These are phyloP conservation scores for Plenodomus tracheiphilus DNA, from an alignment of 2,329 filamentous ascomycete genomes.

Conservation along the genomic window DNA sequence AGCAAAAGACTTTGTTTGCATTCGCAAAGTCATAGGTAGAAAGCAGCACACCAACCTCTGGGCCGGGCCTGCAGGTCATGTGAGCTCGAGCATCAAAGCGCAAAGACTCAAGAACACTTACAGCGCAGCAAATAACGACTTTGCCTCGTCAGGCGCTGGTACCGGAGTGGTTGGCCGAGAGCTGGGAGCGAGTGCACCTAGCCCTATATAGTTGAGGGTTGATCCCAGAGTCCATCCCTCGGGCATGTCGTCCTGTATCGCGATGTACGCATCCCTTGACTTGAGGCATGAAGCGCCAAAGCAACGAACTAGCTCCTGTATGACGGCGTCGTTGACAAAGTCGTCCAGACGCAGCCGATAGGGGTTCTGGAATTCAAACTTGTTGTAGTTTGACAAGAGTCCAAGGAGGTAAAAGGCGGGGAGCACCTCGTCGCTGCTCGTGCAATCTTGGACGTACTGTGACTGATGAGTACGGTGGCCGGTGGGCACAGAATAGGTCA, in stretches of 20 bases:
- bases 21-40: conserved; percentile 92
- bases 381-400: conserved; percentile 95
- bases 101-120: conserved; percentile 51
- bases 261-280: conserved; percentile 75
- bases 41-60: conserved; percentile 77
- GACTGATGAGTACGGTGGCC: conserved; percentile 9
- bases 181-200: conserved; percentile 74
- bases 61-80: conserved; percentile 66
- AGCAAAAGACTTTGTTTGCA: conserved; percentile 93
- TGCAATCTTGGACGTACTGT: conserved; percentile 80
- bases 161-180: conserved; percentile 62
- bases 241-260: conserved; percentile 85
- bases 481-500: background rate
- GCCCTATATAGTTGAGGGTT: conserved; percentile 81
- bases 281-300: conserved; percentile 72
- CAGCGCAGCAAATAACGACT: conserved; percentile 78
- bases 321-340: conserved; percentile 89
- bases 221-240: conserved; percentile 84
- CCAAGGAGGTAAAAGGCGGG: conserved; percentile 83
- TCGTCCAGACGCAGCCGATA: conserved; percentile 91
- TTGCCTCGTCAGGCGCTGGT: conserved; percentile 77
- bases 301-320: conserved; percentile 77
- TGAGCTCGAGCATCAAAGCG: background rate
- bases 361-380: conserved; percentile 97
- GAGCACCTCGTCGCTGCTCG: conserved; percentile 62